Conservation (phyloP, 225 moss, liverwort and hornwort species). For the Rhytidiadelphus loreus region DNA sequence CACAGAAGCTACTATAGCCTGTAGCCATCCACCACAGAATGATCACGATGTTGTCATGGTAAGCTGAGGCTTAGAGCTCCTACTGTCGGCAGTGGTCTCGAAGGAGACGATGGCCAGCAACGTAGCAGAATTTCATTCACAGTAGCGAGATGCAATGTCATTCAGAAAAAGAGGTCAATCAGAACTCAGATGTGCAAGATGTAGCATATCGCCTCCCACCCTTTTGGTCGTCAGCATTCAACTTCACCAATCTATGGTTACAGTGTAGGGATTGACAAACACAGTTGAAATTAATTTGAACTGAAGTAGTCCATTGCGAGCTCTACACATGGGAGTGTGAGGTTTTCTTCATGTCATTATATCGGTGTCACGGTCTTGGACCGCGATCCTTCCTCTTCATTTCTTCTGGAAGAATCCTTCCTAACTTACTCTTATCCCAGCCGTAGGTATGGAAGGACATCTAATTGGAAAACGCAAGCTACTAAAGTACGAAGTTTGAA, state of each 20-base stretch:
- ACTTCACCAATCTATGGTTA: background rate
- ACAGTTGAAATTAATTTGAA: background rate
- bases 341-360: background rate
- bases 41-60: slow-evolving; percentile 3
- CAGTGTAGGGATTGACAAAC: background rate
- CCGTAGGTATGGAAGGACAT: background rate
- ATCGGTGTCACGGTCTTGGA: background rate
- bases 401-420: background rate
- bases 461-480: background rate
- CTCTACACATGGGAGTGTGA: background rate
- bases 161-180: background rate
- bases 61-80: background rate
- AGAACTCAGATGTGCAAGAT: background rate
- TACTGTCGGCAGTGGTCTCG: background rate
- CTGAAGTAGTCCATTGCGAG: background rate
- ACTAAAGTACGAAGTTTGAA: background rate
- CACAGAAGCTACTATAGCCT: background rate
- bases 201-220: background rate
- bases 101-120: background rate
- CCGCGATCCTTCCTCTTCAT: background rate
- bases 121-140: background rate
- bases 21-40: background rate
- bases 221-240: background rate
- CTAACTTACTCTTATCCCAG: background rate
- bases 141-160: background rate